These are phyloP conservation scores for Citrus inodora DNA, from an alignment of 345 rosid species.

Conservation along the genomic window DNA sequence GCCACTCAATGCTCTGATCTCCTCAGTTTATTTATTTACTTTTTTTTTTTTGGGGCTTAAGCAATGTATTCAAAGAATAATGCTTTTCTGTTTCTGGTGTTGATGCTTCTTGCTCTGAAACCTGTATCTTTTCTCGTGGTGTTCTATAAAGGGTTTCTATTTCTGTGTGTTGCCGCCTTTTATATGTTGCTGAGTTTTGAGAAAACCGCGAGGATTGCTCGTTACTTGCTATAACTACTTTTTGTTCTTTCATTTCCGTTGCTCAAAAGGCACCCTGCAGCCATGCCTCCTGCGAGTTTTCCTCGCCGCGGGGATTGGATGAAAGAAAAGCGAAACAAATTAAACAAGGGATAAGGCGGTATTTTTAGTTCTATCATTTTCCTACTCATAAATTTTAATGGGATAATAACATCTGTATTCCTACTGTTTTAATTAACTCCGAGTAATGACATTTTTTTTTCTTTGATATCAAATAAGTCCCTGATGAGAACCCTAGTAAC, in stretches of 20 bases:
- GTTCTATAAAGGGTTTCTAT: neutral
- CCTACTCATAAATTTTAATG: too few species aligned
- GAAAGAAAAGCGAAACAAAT: too few species aligned
- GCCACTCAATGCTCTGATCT: too few species aligned
- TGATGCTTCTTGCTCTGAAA: neutral
- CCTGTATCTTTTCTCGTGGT: neutral
- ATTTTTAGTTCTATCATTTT: too few species aligned
- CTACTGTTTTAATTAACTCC: neutral
- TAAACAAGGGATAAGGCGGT: neutral
- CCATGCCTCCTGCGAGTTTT: neutral
- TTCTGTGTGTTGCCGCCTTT: neutral
- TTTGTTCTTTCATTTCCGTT: neutral
- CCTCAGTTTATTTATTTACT: too few species aligned
- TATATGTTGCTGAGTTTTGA: neutral
- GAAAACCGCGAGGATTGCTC: neutral
- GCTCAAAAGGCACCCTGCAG: neutral
- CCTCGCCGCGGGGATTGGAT: neutral
- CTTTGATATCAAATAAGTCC: neutral
- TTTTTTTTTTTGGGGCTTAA: neutral
- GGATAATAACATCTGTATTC: neutral
- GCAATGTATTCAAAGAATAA: neutral
- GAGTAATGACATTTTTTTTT: too few species aligned
- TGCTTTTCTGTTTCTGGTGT: neutral
- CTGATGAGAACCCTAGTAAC: too few species aligned
- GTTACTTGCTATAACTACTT: neutral